Evolutionary conservation across 2,329 filamentous ascomycete genomes (phyloP), one percentile per base, ranked within the genome.

Genomic region (Blastomyces silverae): DNA sequence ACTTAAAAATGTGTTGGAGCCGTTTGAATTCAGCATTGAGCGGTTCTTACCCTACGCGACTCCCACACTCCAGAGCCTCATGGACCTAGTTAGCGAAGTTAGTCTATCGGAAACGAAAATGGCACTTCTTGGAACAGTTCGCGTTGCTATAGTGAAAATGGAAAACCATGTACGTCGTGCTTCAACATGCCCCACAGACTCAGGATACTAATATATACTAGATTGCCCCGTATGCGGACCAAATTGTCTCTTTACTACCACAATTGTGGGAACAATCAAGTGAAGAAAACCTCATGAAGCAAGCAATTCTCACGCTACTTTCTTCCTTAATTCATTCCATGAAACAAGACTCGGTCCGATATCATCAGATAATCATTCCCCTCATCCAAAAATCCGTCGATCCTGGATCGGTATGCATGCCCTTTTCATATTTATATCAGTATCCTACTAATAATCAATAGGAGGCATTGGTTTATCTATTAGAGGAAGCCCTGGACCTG

Each of bases 271-370:
- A 90, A 66, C 85, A 88, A 62, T 91, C 90, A 2, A 91, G 88
- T 0, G 89, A 96, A 66, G 90, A 94, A 72, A 91, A 92, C 77
- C 85, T 97, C 75, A 89, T 97, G 82, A 97, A 97, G 76, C 92
- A 97, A 77, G 87, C 91, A 0, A 92, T 97, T 62, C 84, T 97
- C 65, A 90, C 89, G 2, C 89, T 97, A 50, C 86, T 97, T 62
- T 84, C 90, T 1, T 88, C 91, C 1, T 82, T 99, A 17, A 90
- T 96, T n/a, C 87, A 87, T 73, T 89, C 92, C 1, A 90, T 97
- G 85, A 91, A 89, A 66, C 83, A 85, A 15, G 84, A 89, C 11
- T 94, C 91, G 4, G 84, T 88, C 67, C 84, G 87, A 22, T 96
- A 95, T 70, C 91, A 97, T 68, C 77, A 83, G 20, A 82, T 92